Percentiles rank a stretch among this genome's conserved stretches.
Conservation (phyloP, 805 yeast species). For the Kuraishia piskuri region DNA sequence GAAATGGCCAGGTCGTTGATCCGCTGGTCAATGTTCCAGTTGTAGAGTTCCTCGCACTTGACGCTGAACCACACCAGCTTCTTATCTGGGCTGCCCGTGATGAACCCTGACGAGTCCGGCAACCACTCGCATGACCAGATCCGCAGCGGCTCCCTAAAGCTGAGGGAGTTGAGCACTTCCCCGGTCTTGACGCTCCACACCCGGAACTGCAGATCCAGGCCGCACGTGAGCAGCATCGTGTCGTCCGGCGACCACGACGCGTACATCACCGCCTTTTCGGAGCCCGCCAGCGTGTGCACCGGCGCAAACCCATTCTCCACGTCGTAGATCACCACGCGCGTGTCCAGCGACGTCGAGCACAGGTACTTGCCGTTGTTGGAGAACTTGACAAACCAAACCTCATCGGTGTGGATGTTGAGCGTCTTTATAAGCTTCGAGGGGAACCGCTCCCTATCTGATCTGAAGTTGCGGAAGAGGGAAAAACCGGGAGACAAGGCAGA, state of each 20-base stretch:
- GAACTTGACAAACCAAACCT: constrained; percentile 79
- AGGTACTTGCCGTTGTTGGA: constrained; percentile 69
- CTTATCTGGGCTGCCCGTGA: constrained; percentile 74
- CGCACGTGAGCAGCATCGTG: constrained; percentile 54
- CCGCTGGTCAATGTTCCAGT: constrained; percentile 29
- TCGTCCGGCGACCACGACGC: constrained; percentile 75
- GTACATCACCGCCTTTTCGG: constrained; percentile 49
- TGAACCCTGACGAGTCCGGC: constrained; percentile 44
- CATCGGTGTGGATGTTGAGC: constrained; percentile 50
- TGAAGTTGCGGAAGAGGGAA: constrained; percentile 1
- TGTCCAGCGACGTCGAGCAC: constrained; percentile 73
- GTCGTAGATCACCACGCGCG: constrained; percentile 56
- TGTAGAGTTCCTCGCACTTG: constrained; percentile 18
- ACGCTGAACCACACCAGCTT: constrained; percentile 41
- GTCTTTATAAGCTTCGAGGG: constrained; percentile 41
- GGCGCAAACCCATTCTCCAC: constrained; percentile 36
- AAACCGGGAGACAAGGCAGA: neutral
- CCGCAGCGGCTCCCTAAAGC: constrained; percentile 16
- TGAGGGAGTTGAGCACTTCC: constrained; percentile 11
- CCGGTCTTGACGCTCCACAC: constrained; percentile 55
- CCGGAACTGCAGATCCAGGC: constrained; percentile 61
- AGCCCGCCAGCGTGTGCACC: constrained; percentile 31
- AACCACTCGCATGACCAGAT: constrained; percentile 65
- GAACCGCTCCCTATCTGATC: constrained; percentile 17
- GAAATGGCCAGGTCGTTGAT: constrained; percentile 65